Evolutionary conservation across 1,284 basidiomycete genomes (phyloP), one percentile per base, ranked within the genome.

Genomic region (Malassezia slooffiae): DNA sequence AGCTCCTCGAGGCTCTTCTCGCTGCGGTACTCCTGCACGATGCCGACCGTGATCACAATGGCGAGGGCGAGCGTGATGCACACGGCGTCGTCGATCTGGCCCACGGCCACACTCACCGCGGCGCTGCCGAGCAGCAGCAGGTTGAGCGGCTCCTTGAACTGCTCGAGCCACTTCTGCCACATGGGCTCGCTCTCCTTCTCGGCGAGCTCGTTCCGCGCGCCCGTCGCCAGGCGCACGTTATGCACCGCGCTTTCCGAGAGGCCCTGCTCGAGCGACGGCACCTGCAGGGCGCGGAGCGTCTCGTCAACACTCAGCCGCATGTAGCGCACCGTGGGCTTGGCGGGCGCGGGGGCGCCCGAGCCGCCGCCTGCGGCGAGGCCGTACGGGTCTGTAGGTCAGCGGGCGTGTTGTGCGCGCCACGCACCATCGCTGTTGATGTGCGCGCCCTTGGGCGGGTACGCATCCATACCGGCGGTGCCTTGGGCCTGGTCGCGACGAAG

Each of bases 1-100:
- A 96, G 75, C 0, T 91, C 88, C 70, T 93, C 87, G 20, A 96
- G 75, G 43, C 83, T 87, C 72, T 95, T 83, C 71, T 96, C 91
- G 0, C 89, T 95, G 30, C 90, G 77, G 54, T 84, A 81, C 72
- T 96, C 90, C 70, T 96, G 90, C 27, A 95, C 80, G 62, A 95
- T 95, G 1, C 87, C 91, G 49, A 96, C 90, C 16, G 87, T 88
- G 13, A 96, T 74, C 21, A 96, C 90, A 49, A 96, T 95, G 21
- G 84, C 71, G 16, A 96, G 84, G 23, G 90, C 90, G n/a, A 91
- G 76, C 5, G 85, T 82, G 49, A 96, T 96, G 66, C 86, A 89
- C 49, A 89, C 73, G 1, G 91, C 90, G 63, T 96, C 91, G 67
- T 96, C 89, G 31, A 83, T 75, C 62, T 95, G 91, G 17, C 90